A percentile compares a stretch with the other conserved stretches of the same genome.
These are phyloP conservation scores for Nannochloropsis limnetica DNA, from an alignment of 352 stramenopile genomes.

Conservation along the genomic window DNA sequence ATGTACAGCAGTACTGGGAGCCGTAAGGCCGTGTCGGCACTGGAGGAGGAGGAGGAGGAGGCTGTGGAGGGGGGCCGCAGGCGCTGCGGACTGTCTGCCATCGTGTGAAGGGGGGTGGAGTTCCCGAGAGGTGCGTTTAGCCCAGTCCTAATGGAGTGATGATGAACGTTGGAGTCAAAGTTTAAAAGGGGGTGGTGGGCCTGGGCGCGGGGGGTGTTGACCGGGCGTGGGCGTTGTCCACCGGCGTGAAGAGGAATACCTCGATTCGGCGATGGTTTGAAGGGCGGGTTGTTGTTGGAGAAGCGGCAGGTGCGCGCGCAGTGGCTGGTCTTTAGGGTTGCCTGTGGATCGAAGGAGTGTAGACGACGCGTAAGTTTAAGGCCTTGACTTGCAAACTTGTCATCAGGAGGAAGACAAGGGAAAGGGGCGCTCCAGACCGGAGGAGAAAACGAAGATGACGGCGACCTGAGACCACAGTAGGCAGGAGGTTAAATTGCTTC, in stretches of 20 bases:
- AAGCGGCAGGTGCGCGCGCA: background rate
- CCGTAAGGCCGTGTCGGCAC: background rate
- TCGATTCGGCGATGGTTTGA: background rate
- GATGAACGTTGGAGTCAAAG: background rate
- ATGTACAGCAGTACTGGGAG: slow-evolving; percentile 2
- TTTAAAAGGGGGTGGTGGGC: background rate
- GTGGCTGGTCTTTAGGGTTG: background rate
- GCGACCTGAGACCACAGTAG: background rate
- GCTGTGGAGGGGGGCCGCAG: background rate
- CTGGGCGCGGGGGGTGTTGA: background rate
- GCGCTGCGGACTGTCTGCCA: background rate
- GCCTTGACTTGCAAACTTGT: background rate
- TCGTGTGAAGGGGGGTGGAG: background rate
- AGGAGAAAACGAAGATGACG: background rate
- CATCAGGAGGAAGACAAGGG: background rate
- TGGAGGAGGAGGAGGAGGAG: no score
- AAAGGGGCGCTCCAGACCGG: background rate
- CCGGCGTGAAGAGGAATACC: background rate
- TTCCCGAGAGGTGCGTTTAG: background rate
- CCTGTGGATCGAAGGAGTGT: background rate
- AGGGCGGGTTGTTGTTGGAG: background rate
- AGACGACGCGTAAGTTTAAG: background rate
- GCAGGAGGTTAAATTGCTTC: background rate
- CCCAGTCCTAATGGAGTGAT: background rate
- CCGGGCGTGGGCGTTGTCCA: no score